phyloP scores from a whole-genome alignment of 2,329 filamentous ascomycete genomes.

The Penicillium freii region DNA sequence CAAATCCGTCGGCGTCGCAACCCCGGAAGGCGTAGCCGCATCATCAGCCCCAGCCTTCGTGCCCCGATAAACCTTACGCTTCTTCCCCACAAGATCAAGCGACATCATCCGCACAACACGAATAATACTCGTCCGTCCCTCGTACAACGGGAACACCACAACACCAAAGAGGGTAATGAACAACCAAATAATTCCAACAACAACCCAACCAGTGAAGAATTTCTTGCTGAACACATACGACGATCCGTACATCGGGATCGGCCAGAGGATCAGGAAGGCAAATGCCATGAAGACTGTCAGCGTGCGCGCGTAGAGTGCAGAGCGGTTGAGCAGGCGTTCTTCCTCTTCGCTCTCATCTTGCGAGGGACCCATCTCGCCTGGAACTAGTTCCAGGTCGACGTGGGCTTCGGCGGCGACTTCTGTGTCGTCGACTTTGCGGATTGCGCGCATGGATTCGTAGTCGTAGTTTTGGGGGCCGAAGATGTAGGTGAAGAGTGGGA shows the following conservation, averaged over 20 bases:
- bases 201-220: slow-evolving; percentile 81
- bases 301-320: slow-evolving; percentile 55
- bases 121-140: slow-evolving; percentile 67
- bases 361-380: slow-evolving; percentile 46
- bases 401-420: slow-evolving; percentile 65
- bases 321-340: slow-evolving; percentile 53
- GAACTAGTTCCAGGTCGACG: slow-evolving; percentile 64
- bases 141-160: slow-evolving; percentile 76
- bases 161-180: slow-evolving; percentile 71
- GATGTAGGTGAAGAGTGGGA: slow-evolving; percentile 70
- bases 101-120: slow-evolving; percentile 62
- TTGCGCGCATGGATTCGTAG: slow-evolving; percentile 77
- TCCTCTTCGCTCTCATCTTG: slow-evolving; percentile 44
- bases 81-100: slow-evolving; percentile 55
- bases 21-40: slow-evolving; percentile 44
- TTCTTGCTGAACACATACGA: slow-evolving; percentile 77
- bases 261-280: slow-evolving; percentile 77
- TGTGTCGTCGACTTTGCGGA: slow-evolving; percentile 74
- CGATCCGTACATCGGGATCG: slow-evolving; percentile 84
- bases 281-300: slow-evolving; percentile 66
- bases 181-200: slow-evolving; percentile 75
- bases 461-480: slow-evolving; percentile 77
- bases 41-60: slow-evolving; percentile 37
- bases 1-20: slow-evolving; percentile 50
- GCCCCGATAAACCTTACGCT: slow-evolving; percentile 31